These are phyloP conservation scores for Biscutella laevigata DNA, from an alignment of 441 rosid genomes.

Conservation along the genomic window DNA sequence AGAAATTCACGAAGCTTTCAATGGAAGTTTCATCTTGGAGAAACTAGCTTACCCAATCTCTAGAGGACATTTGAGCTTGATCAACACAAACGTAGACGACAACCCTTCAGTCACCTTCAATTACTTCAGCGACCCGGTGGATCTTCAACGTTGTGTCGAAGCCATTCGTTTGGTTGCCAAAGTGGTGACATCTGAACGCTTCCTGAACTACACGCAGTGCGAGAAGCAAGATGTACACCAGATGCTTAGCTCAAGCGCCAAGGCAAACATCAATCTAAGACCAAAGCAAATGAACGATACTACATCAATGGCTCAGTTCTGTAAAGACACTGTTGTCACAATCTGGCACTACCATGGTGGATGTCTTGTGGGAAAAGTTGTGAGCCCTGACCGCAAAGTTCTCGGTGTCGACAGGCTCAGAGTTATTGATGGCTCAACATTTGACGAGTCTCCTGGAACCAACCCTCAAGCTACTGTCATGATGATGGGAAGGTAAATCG, in stretches of 20 bases:
- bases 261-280: conserved; percentile 72
- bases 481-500: conserved; percentile 91
- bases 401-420: conserved; percentile 65
- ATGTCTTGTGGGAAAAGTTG: conserved; percentile 78
- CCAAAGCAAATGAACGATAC: conserved; percentile 75
- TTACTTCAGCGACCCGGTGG: conserved; percentile 72
- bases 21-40: conserved; percentile 85
- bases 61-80: conserved; percentile 54
- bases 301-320: conserved; percentile 82
- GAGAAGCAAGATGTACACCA: conserved; percentile 43
- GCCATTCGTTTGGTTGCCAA: conserved; percentile 54
- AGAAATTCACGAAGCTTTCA: conserved; percentile 68
- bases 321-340: conserved; percentile 85
- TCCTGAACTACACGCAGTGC: conserved; percentile 49
- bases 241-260: conserved; percentile 60
- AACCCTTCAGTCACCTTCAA: conserved; percentile 87
- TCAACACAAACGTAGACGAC: conserved; percentile 59
- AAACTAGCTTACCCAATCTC: conserved; percentile 73
- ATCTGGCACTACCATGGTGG: conserved; percentile 99
- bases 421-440: conserved; percentile 77
- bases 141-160: conserved; percentile 60
- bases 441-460: conserved; percentile 78
- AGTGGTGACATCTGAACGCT: conserved; percentile 53
- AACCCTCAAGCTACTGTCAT: conserved; percentile 89
- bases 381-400: conserved; percentile 42